Evolutionary conservation across 495 filamentous ascomycete species (phyloP).

Genomic region (Aspergillus cristatus): DNA sequence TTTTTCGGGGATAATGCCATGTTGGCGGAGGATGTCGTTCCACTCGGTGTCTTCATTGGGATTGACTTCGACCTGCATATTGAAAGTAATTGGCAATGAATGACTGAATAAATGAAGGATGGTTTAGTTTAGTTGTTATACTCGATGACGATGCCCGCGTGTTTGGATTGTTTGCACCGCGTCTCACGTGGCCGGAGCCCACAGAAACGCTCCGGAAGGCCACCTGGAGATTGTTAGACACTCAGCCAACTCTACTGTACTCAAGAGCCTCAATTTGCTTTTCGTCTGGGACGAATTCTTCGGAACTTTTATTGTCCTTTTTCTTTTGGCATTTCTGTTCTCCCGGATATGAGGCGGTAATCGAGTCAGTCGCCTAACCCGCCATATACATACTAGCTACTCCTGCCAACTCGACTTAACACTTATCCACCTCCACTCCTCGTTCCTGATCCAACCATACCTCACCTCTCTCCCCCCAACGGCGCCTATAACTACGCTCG

Average conservation of each 20-base stretch:
- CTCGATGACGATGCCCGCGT: constrained; percentile 10
- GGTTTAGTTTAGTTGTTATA: too few species aligned
- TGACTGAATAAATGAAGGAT: too few species aligned
- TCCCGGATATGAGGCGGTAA: constrained; percentile 25
- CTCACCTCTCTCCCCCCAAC: too few species aligned
- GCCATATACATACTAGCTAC: constrained; percentile 14
- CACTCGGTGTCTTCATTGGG: constrained; percentile 98
- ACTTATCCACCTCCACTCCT: too few species aligned
- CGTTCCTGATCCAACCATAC: too few species aligned
- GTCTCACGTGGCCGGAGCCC: constrained; percentile 17
- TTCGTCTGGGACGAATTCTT: too few species aligned
- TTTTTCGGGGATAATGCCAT: constrained; percentile 92
- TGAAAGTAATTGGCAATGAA: not conserved
- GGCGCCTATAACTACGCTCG: too few species aligned
- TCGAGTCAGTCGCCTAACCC: constrained; percentile 14
- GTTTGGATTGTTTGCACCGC: constrained; percentile 36
- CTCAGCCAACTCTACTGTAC: too few species aligned
- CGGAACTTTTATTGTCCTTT: not conserved
- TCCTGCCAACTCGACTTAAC: too few species aligned
- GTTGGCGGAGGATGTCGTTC: constrained; percentile 98
- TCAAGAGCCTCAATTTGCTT: too few species aligned
- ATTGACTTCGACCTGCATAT: constrained; percentile 86
- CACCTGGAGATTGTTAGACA: constrained; percentile 43
- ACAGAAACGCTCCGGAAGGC: constrained; percentile 35
- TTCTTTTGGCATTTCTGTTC: not conserved